A percentile compares a stretch with the other conserved stretches of the same genome.
Conservation (phyloP, 2,329 filamentous ascomycete genomes). For the Fusarium globosum region DNA sequence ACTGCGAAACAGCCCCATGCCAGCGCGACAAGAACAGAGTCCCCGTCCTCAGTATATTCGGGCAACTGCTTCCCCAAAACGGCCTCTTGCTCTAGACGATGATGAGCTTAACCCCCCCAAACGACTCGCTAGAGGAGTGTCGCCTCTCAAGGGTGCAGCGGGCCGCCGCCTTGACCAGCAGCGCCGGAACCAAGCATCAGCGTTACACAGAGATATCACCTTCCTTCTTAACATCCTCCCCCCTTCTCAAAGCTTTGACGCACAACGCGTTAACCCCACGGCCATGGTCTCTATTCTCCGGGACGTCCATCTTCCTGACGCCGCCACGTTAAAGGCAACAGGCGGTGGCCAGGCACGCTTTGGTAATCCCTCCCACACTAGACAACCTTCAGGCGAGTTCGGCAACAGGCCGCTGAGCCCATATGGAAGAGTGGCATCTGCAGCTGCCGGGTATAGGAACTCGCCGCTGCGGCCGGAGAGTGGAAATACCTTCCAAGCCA, state of each 20-base stretch:
- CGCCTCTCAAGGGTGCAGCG: constrained; percentile 90
- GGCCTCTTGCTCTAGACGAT: constrained; percentile 75
- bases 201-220: constrained; percentile 77
- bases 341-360: constrained; percentile 52
- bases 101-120: constrained; percentile 80
- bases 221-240: constrained; percentile 80
- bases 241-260: constrained; percentile 76
- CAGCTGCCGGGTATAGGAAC: constrained; percentile 60
- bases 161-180: constrained; percentile 86
- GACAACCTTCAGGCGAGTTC: constrained; percentile 58
- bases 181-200: constrained; percentile 70
- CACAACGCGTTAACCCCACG: constrained; percentile 74
- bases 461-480: constrained; percentile 62
- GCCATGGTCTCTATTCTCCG: constrained; percentile 80
- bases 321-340: constrained; percentile 63
- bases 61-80: constrained; percentile 67
- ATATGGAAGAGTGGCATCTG: constrained; percentile 56
- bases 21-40: constrained; percentile 52
- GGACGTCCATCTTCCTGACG: constrained; percentile 73
- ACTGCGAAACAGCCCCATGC: constrained; percentile 58
- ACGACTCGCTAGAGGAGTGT: constrained; percentile 89
- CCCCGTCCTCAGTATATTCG: constrained; percentile 62
- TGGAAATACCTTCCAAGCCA: constrained; percentile 43
- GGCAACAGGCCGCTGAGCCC: constrained; percentile 60
- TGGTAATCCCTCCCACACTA: constrained; percentile 51